Evolutionary conservation across 1,284 basidiomycete genomes (phyloP), one percentile per base, ranked within the genome.

Genomic region (Tremellales sp.): DNA sequence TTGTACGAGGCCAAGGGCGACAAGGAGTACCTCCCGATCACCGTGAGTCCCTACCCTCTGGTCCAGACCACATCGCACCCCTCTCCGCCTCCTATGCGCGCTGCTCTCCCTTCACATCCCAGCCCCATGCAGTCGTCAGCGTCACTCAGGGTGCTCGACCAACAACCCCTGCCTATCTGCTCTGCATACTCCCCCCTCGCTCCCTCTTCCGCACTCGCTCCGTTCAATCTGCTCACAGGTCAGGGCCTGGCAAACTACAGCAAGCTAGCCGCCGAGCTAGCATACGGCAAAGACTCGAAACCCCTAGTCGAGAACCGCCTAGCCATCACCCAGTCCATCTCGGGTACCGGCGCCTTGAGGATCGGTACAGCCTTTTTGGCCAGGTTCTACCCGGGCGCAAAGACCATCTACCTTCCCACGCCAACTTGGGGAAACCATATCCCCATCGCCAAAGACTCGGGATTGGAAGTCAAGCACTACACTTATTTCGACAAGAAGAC

Each of bases 381-480:
- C 17, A 84, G 87, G 44, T 89, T 90, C 77, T 97, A 92, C 75
- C 89, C 91, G 23, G 80, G 87, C 61, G 74, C 84, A 50, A 97
- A 94, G 78, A 78, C 81, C 46, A 89, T 99, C 73, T 98, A 97
- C 78, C 80, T 98, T 47, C 96, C 96, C 37, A 80, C 80, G 11
- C 96, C 96, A 15, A 89, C 93, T 7, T 99, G 96, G 96, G 94
- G 94, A 37, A 98, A 98, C 78, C 94, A 99, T 75, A 89, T 85
- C 42, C 78, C 79, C 83, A 66, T 91, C 84, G 80, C 84, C 65
- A 74, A 84, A 57, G 91, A 97, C 77, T 89, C 90, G 45, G 93
- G 93, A 13, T 80, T 98, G 35, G 89, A 96, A 76, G 90, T 97
- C 67, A 87, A 89, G 70, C 80, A 81, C 24, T 97, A 97, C 79